Conservation (phyloP, 208 protist species). For the Trypanosoma lewisi region DNA sequence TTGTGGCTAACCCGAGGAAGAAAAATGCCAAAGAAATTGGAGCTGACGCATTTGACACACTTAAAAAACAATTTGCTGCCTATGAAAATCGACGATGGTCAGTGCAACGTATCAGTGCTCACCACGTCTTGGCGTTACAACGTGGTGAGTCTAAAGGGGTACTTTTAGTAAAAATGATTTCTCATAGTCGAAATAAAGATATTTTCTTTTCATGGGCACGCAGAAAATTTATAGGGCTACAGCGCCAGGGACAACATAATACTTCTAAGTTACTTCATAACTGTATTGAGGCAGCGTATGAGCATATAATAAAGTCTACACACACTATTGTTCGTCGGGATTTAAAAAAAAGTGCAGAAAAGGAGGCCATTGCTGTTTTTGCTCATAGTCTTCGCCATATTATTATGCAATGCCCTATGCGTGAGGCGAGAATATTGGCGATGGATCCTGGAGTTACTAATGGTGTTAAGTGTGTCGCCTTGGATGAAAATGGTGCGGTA, state of each 20-base stretch:
- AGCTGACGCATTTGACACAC: conserved; percentile 41
- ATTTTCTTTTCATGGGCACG: conserved; percentile 39
- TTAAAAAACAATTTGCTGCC: conserved; percentile 56
- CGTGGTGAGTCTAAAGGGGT: conserved; percentile 74
- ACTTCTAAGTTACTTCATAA: conserved; percentile 27
- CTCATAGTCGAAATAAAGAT: conserved; percentile 23
- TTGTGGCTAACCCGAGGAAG: conserved; percentile 56
- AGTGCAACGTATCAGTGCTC: conserved; percentile 42
- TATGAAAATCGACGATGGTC: conserved; percentile 58
- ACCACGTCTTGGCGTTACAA: conserved; percentile 63
- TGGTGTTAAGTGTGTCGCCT: conserved; percentile 82
- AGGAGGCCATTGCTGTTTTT: conserved; percentile 75
- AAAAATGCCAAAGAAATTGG: conserved; percentile 63
- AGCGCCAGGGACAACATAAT: conserved; percentile 22
- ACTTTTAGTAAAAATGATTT: conserved; percentile 49
- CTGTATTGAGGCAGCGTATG: conserved; percentile 30
- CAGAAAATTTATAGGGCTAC: conserved; percentile 27
- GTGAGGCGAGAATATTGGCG: conserved; percentile 61
- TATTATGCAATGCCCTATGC: conserved; percentile 73
- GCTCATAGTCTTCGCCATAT: conserved; percentile 76
- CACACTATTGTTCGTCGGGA: conserved; percentile 55
- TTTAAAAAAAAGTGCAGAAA: conserved; percentile 72
- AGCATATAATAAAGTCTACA: conserved; percentile 45
- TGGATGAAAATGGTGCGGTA: conserved; percentile 67
- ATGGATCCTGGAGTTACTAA: conserved; percentile 84